These are phyloP conservation scores for Xylariomycetidae sp. DNA, from an alignment of 2,329 filamentous ascomycete species.

Conservation along the genomic window DNA sequence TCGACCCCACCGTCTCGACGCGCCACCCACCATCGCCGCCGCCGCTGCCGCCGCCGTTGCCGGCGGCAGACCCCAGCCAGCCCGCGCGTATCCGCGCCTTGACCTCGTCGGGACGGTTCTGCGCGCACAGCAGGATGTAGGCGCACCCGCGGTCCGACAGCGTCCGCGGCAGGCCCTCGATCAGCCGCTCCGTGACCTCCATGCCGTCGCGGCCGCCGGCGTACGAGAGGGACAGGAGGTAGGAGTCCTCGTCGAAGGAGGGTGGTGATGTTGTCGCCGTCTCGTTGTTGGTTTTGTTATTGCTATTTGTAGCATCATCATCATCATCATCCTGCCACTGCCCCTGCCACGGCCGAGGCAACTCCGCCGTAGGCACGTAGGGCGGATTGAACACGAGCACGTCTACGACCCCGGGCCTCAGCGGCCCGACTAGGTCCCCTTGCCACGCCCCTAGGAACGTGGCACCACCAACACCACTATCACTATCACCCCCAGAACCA, in stretches of 20 bases:
- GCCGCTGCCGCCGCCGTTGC: constrained; percentile 5
- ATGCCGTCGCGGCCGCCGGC: constrained; percentile 88
- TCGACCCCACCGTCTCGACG: constrained; percentile 72
- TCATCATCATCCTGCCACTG: constrained; percentile 16
- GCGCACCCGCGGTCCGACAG: constrained; percentile 69
- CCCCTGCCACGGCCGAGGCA: constrained; percentile 51
- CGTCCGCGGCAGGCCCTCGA: constrained; percentile 62
- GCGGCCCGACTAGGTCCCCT: constrained; percentile 63
- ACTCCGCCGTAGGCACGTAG: constrained; percentile 80
- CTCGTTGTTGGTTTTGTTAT: no score
- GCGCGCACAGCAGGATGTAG: constrained; percentile 84
- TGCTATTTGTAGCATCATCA: no score
- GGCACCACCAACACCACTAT: constrained; percentile 19
- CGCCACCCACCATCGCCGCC: constrained; percentile 52
- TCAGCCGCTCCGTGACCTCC: constrained; percentile 81
- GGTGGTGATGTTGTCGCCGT: no score
- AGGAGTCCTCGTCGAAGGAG: constrained; percentile 73
- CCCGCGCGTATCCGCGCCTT: constrained; percentile 51
- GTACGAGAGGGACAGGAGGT: constrained; percentile 79
- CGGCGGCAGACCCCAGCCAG: no score
- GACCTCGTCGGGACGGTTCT: constrained; percentile 78
- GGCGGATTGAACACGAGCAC: constrained; percentile 95
- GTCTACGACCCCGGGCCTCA: constrained; percentile 62
- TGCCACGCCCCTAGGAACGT: constrained; percentile 62
- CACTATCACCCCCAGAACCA: neutral